Percentiles rank a stretch among this genome's conserved stretches.
Conservation (phyloP, 148 eudicot genomes). For the Limonium bicolor region DNA sequence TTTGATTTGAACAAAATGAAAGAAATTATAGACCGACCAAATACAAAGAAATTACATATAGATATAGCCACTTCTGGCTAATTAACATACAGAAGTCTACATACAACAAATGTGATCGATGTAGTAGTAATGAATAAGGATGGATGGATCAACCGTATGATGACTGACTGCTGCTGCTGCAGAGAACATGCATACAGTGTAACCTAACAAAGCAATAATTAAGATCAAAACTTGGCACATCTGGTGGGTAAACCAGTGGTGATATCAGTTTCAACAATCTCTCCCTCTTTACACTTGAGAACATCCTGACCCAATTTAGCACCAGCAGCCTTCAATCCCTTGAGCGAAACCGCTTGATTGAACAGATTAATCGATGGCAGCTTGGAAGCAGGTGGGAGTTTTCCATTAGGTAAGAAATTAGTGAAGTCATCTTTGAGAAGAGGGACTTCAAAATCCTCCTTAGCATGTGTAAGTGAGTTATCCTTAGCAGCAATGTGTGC, state of each 20-base stretch:
- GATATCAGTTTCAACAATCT: conserved; percentile 46
- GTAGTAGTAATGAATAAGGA: no score
- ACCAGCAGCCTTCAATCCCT: conserved; percentile 82
- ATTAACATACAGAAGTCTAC: no score
- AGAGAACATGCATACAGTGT: no score
- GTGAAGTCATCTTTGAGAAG: conserved; percentile 53
- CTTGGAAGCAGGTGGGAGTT: conserved; percentile 72
- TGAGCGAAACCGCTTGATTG: conserved; percentile 73
- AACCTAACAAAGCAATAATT: no score
- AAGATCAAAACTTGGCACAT: conserved; percentile 51
- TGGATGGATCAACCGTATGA: no score
- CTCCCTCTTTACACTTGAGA: conserved; percentile 37
- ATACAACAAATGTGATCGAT: no score
- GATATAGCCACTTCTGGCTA: no score
- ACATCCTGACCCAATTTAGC: conserved; percentile 81
- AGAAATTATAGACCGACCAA: no score
- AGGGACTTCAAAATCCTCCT: conserved; percentile 86
- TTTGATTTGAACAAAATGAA: no score
- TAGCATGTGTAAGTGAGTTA: conserved; percentile 56
- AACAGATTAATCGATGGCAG: conserved; percentile 76
- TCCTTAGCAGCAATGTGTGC: conserved; percentile 86
- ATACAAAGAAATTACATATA: no score
- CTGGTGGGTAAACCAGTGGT: conserved; percentile 64
- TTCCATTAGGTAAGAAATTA: conserved; percentile 52
- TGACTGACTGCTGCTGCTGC: no score